A percentile compares a stretch with the other conserved stretches of the same genome.
These are phyloP conservation scores for Acacia confusa DNA, from an alignment of 306 rosid species.

Conservation along the genomic window DNA sequence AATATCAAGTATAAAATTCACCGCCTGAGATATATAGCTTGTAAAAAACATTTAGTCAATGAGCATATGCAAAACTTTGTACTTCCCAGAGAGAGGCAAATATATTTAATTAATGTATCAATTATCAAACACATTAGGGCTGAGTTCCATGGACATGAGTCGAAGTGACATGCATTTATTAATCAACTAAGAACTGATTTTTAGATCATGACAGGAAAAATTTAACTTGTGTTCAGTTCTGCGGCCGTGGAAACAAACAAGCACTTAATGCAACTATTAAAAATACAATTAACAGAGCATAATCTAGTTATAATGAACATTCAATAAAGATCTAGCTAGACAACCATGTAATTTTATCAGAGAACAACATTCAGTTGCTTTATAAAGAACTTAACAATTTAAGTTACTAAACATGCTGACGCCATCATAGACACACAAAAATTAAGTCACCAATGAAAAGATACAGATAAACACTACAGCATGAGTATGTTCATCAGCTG, in stretches of 20 bases:
- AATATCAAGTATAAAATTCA: conserved; percentile 10
- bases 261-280: not conserved
- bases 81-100: conserved; percentile 4
- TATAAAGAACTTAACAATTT: not conserved
- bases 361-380: conserved; percentile 11
- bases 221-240: not conserved
- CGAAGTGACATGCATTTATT: not conserved
- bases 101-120: not conserved
- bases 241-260: not conserved
- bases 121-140: not conserved
- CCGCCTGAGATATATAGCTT: not conserved
- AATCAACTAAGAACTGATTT: conserved; percentile 21
- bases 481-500: conserved; percentile 9
- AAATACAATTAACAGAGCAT: conserved; percentile 3
- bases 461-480: not conserved
- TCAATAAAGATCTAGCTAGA: conserved; percentile 8
- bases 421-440: conserved; percentile 10
- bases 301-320: not conserved
- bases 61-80: not conserved
- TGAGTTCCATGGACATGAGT: not conserved
- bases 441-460: conserved; percentile 13
- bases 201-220: conserved; percentile 17
- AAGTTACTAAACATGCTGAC: conserved; percentile 24
- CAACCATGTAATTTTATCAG: conserved; percentile 15
- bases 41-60: conserved; percentile 4